phyloP scores from a whole-genome alignment of 805 yeast species.

The Priceomyces castillae region DNA sequence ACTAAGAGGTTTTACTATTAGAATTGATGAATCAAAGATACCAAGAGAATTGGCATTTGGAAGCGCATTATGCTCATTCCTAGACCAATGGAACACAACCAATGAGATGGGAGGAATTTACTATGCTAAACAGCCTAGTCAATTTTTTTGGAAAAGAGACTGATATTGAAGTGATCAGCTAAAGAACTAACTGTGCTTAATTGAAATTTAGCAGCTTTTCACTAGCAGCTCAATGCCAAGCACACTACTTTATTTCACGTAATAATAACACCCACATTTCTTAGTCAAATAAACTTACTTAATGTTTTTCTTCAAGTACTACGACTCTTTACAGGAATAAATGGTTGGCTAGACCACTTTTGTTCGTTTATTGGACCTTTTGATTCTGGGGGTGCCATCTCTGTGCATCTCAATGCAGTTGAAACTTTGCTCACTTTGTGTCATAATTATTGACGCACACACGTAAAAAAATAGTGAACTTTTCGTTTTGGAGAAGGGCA shows the following conservation, averaged over 20 bases:
- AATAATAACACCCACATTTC: too few relatives aligned
- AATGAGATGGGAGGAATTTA: constrained; percentile 65
- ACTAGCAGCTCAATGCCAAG: too few relatives aligned
- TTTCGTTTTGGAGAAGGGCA: not conserved
- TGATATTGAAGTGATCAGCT: constrained; percentile 15
- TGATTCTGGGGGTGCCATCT: too few relatives aligned
- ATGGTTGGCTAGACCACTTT: too few relatives aligned
- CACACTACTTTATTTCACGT: too few relatives aligned
- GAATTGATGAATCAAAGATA: constrained; percentile 53
- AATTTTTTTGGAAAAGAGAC: constrained; percentile 58
- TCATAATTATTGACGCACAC: not conserved
- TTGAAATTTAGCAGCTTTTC: too few relatives aligned
- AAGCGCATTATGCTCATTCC: constrained; percentile 57
- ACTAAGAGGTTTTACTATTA: constrained; percentile 51
- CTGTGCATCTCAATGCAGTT: too few relatives aligned
- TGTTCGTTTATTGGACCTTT: too few relatives aligned
- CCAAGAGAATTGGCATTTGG: constrained; percentile 58
- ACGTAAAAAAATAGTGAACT: not conserved
- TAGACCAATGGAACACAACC: constrained; percentile 68
- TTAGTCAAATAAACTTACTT: too few relatives aligned
- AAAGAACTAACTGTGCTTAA: not conserved
- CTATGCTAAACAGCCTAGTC: constrained; percentile 47
- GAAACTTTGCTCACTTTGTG: not conserved
- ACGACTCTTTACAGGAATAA: too few relatives aligned
- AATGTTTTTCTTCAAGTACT: too few relatives aligned